phyloP scores from a whole-genome alignment of 2,329 filamentous ascomycete species.

The Stagonosporopsis chrysanthemi region DNA sequence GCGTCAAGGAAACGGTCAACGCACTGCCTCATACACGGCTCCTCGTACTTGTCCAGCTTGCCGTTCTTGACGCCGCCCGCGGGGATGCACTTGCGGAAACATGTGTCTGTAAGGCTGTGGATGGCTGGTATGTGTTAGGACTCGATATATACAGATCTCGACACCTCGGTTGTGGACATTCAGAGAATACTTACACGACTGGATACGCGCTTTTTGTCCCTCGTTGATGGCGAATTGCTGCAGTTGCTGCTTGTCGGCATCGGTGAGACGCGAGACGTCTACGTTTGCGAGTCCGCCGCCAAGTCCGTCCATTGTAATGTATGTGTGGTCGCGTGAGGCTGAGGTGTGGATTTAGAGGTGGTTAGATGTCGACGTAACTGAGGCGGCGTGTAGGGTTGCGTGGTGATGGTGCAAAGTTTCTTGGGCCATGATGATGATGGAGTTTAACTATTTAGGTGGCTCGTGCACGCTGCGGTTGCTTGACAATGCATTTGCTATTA shows the following conservation, averaged over 20 bases:
- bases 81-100: slow-evolving; percentile 94
- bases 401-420: slow-evolving; percentile 23
- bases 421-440: slow-evolving; percentile 12
- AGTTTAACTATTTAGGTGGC: slow-evolving; percentile 4
- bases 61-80: slow-evolving; percentile 72
- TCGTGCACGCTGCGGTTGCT: not conserved
- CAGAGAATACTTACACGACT: slow-evolving; percentile 45
- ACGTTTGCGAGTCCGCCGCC: slow-evolving; percentile 58
- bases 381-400: not conserved
- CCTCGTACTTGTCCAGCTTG: slow-evolving; percentile 78
- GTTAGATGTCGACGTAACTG: not conserved
- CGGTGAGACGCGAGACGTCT: slow-evolving; percentile 77
- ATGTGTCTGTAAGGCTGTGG: slow-evolving; percentile 75
- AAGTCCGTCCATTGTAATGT: slow-evolving; percentile 41
- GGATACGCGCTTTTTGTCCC: slow-evolving; percentile 80
- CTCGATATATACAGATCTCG: not conserved
- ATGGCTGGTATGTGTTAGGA: slow-evolving; percentile 56
- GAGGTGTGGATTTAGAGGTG: too few species aligned
- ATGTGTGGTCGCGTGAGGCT: slow-evolving; percentile 2
- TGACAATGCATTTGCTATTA: not conserved
- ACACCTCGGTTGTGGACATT: not conserved
- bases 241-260: slow-evolving; percentile 85
- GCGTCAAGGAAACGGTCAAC: slow-evolving; percentile 93
- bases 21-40: slow-evolving; percentile 87
- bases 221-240: slow-evolving; percentile 86